These are phyloP conservation scores for Patellifolia procumbens DNA, from an alignment of 179 eudicot species.

Conservation along the genomic window DNA sequence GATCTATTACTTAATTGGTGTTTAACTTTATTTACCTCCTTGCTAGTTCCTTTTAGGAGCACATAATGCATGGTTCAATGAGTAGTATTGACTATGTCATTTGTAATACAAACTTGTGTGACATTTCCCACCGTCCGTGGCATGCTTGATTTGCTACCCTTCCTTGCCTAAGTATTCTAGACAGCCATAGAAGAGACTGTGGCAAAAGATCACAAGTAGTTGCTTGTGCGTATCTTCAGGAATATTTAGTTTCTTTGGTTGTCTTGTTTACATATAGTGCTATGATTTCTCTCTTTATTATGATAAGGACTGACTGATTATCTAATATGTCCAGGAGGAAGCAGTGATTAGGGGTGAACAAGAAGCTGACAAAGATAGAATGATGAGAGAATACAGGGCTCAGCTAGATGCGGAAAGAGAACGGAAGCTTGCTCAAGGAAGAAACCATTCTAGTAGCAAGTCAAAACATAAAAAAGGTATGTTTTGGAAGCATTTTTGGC, in stretches of 20 bases:
- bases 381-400: conserved; percentile 96
- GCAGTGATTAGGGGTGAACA: conserved; percentile 85
- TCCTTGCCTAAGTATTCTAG: background rate
- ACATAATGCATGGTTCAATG: background rate
- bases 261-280: background rate
- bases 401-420: conserved; percentile 99
- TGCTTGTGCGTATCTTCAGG: background rate
- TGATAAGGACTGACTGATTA: conserved; percentile 9
- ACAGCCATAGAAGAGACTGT: background rate
- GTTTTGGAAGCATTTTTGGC: background rate
- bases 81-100: background rate
- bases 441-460: conserved; percentile 83
- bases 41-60: background rate
- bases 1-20: background rate
- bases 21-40: background rate
- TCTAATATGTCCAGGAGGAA: conserved; percentile 61
- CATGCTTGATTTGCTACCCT: background rate
- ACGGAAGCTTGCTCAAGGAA: conserved; percentile 82
- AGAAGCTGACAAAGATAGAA: conserved; percentile 98
- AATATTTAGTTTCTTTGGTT: background rate
- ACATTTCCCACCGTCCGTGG: background rate
- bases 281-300: background rate
- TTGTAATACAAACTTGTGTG: background rate
- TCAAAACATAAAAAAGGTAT: conserved; percentile 64
- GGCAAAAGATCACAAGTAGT: background rate